Evolutionary conservation across 2,329 filamentous ascomycete genomes (phyloP), one percentile per base, ranked within the genome.

Genomic region (Diaporthe ampelina): DNA sequence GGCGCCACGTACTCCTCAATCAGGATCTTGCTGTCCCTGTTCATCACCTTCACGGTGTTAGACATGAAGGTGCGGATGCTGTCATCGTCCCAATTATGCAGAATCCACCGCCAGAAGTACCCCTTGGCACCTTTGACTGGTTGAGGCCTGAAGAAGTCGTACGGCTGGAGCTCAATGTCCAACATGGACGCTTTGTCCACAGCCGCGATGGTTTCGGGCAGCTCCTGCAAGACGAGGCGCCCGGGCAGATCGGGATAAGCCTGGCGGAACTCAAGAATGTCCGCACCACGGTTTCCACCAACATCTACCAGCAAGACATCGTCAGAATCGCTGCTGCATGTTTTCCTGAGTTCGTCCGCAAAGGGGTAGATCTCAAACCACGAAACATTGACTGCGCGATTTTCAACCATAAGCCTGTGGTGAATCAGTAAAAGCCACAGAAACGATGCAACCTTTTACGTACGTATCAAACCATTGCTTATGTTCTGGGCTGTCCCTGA

Each of bases 141-240:
- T n/a, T 73, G 70, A 2, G 50, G 32, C 8, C 59, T 73, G 59
- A 73, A 68, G 13, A 73, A 73, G n/a, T 69, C 54, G 50, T 69
- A 56, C 0, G 21, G 4, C 65, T 56, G 52, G 1, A 69, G 54
- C 1, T 54, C 65, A 21, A 40, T 54, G 40, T 24, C 15, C 5
- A 35, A 50, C 37, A 69, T 59, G 57, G 57, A 59, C 11, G 32
- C 10, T 8, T 40, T 24, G 57, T 59, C 57, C 32, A 59, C 57
- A 40, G 65, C 48, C 11, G 50, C 65, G 17, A 69, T 40, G 6
- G 57, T 59, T 26, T 59, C 57, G 13, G 57, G 57, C 35, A 59
- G 13, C 40, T 59, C 57, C 57, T 59, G 57, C 57, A 59, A 40
- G 57, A 59, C 40, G n/a, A 59, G 57, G 40, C 57, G 57, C 35